phyloP scores from a whole-genome alignment of 768 basidiomycete genomes.

The Omphalotus guepiniiformis region DNA sequence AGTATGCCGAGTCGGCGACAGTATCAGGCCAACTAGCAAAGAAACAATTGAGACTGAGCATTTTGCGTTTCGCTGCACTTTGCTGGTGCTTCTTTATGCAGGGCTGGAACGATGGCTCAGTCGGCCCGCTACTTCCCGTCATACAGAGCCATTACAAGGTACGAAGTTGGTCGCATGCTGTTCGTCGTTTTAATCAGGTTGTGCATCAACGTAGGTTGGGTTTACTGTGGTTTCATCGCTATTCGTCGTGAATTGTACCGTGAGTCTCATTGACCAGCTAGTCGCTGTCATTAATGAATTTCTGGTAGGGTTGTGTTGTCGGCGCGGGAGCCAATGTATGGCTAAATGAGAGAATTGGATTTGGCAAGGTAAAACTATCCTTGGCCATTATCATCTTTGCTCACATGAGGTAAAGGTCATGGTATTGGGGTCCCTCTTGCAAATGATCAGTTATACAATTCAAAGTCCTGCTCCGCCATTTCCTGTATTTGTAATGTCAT shows the following conservation, averaged over 20 bases:
- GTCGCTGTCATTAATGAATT: too few relatives aligned
- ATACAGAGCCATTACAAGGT: conserved; percentile 35
- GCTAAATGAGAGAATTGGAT: conserved; percentile 8
- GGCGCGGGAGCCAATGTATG: conserved; percentile 27
- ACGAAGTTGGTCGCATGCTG: conserved; percentile 6
- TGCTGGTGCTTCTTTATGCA: conserved; percentile 31
- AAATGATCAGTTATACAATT: conserved; percentile 50
- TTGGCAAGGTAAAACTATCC: conserved; percentile 44
- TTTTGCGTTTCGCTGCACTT: conserved; percentile 28
- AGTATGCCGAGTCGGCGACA: not conserved
- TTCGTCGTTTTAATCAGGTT: not conserved
- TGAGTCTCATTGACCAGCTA: too few relatives aligned
- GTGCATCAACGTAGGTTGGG: conserved; percentile 23
- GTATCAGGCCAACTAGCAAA: conserved; percentile 8
- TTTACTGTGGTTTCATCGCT: conserved; percentile 38
- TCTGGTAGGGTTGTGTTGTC: conserved; percentile 23
- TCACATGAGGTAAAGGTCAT: not conserved
- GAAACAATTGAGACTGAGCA: conserved; percentile 17
- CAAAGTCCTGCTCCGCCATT: conserved; percentile 58
- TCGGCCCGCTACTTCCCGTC: conserved; percentile 33
- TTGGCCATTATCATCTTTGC: conserved; percentile 8
- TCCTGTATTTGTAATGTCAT: conserved; percentile 52
- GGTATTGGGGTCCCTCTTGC: conserved; percentile 42
- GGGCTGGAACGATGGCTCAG: conserved; percentile 37
- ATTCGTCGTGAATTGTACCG: too few relatives aligned